These are phyloP conservation scores for Monosporascus ibericus DNA, from an alignment of 2,329 filamentous ascomycete genomes.

Conservation along the genomic window DNA sequence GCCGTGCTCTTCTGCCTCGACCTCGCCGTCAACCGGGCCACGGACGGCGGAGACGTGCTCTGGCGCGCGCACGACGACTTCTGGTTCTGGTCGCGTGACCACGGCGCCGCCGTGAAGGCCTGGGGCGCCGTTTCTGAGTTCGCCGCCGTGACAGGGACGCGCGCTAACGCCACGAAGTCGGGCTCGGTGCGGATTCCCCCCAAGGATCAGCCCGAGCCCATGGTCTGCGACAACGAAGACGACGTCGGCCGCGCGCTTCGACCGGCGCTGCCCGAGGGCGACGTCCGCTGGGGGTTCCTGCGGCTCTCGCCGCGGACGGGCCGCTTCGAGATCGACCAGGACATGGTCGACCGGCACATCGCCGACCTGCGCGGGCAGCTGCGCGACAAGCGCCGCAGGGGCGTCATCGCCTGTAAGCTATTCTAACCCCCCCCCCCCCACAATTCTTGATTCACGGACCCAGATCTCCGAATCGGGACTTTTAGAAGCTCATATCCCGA, in stretches of 20 bases:
- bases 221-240: slow-evolving; percentile 3
- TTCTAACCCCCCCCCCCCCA: no score
- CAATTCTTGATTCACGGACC: no score
- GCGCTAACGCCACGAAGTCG: slow-evolving; percentile 35
- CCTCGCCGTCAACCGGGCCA: slow-evolving; percentile 35
- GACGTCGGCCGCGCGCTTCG: no score
- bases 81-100: slow-evolving; percentile 39
- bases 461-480: no score
- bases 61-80: slow-evolving; percentile 44
- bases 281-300: slow-evolving; percentile 51
- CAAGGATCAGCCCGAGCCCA: slow-evolving; percentile 10
- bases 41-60: slow-evolving; percentile 34
- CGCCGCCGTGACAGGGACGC: slow-evolving; percentile 33
- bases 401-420: no score
- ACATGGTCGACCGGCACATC: slow-evolving; percentile 47
- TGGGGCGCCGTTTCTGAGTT: slow-evolving; percentile 38
- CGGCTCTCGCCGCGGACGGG: slow-evolving; percentile 39
- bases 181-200: slow-evolving; percentile 30
- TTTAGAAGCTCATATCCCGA: no score
- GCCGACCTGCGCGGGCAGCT: slow-evolving; percentile 49
- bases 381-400: slow-evolving; percentile 19
- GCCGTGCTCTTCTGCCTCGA: slow-evolving; percentile 41
- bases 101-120: slow-evolving; percentile 29
- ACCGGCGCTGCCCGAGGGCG: slow-evolving; percentile 39
- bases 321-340: slow-evolving; percentile 47